Base-by-base conservation (phyloP, 192 early-diverging fungal genomes). In the Coemansia sp. region DNA sequence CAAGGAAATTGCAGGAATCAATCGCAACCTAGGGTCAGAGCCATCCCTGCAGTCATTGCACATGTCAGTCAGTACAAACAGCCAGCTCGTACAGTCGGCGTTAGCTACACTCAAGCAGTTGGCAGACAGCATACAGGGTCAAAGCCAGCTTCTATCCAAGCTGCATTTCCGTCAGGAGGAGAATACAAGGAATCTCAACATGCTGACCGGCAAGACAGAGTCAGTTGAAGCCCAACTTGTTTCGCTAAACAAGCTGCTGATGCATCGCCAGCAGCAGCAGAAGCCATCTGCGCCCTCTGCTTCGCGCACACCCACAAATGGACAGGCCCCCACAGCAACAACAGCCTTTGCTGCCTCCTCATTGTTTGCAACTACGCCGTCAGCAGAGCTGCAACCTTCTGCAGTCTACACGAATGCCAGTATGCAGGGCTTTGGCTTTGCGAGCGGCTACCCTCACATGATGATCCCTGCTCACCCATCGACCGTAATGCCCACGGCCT, bases 121-220 rank as follows among this genome's bases (percentile, higher is more conserved):
- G 4, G 19, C 42, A 3, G 42, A 44, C 4, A 25, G 22, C 22
- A 44, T 44, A 5, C 19, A 44, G 22, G 42, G 42, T 24, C 42
- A 44, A 24, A 25, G 24, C 24, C 42, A 44, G 42, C 42, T 44
- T 22, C 42, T 44, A 20, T 24, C 42, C 19, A 44, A 44, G 42
- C 42, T 44, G 42, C 42, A 44, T 26, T 6, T 25, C 26, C 42
- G 42, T 1, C 42, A 44, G 24, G 42, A 44, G 26, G 42, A 19
- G 20, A 44, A 20, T 3, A 17, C 22, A 6, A 44, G 26, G 3
- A 25, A 10, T 4, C 10, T 44, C 10, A 25, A 25, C 42, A 14
- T 25, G 4, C 5, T 44, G 42, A 25, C 24, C 24, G 26, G 24
- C 24, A 19, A 24, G 42, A 25, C 26, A 14, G 26, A 44, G 42